Conservation (phyloP, 768 basidiomycete species). For the Leccinum pellstonianum region DNA sequence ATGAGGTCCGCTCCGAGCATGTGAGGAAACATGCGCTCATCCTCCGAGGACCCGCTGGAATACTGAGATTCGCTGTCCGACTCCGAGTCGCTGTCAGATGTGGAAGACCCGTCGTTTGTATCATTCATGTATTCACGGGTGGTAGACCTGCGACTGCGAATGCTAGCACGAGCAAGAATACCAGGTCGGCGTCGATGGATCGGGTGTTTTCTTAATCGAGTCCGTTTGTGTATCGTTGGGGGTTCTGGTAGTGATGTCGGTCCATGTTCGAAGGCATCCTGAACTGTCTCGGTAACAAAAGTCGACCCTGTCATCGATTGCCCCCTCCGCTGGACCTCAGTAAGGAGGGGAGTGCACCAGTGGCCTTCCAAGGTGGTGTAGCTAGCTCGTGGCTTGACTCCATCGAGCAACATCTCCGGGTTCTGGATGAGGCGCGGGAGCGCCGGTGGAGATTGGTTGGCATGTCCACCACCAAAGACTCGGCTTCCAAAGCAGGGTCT, state of each 20-base stretch:
- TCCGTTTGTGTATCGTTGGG: background rate
- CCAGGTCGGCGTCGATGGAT: conserved; percentile 11
- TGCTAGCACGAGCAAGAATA: conserved; percentile 21
- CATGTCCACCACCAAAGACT: background rate
- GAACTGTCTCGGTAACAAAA: background rate
- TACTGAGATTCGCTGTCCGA: conserved; percentile 18
- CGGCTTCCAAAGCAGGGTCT: conserved; percentile 2
- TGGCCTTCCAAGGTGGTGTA: background rate
- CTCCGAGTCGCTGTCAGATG: conserved; percentile 19
- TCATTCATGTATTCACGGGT: background rate
- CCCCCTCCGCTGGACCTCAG: background rate
- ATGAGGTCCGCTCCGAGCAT: conserved; percentile 30
- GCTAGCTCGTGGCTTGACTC: conserved; percentile 4
- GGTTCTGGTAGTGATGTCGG: background rate
- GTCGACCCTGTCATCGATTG: background rate
- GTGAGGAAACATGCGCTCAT: conserved; percentile 22
- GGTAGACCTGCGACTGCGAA: conserved; percentile 19
- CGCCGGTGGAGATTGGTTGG: background rate
- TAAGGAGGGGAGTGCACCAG: conserved; percentile 4
- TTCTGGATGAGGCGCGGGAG: conserved; percentile 1
- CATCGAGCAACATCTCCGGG: background rate
- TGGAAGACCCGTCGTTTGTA: conserved; percentile 4
- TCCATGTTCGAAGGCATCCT: background rate
- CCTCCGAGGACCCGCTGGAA: conserved; percentile 22
- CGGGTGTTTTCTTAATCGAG: background rate